Evolutionary conservation across 805 yeast genomes (phyloP), one percentile per base, ranked within the genome.

Genomic region (Metschnikowia bowlesiae): DNA sequence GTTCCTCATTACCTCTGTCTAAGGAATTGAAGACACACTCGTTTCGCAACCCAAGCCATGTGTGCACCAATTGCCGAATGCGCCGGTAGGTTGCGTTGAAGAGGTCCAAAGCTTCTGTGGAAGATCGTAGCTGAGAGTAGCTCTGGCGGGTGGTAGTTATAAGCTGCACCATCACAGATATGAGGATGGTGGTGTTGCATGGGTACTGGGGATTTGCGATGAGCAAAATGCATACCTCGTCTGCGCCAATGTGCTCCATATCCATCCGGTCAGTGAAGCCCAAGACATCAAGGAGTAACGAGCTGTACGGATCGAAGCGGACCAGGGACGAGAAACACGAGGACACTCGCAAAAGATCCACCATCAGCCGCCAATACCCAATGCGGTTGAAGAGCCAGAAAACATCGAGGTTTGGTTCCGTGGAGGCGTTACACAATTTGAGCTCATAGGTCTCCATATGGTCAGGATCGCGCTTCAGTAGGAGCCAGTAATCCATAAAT

Each of bases 301-400:
- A 42, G 13, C 61, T 64, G 49, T 62, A 68, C n/a, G 39, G 31
- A 2, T 41, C 36, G 11, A 44, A n/a, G n/a, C 9, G 26, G n/a
- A 16, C 16, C 39, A 42, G 44, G 6, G 61, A 41, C 31, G 51
- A 53, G 16, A 53, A 48, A n/a, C 29, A 26, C 26, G 50, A 38
- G 1, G 36, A 13, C 22, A 44, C 33, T 4, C 31, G 33, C 16
- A 49, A 37, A 9, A 48, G 47, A 8, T 46, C 49, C 4, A 61
- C 55, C 43, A 70, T 54, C 14, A 54, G 53, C 16, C 56, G 52
- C 75, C 74, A 71, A 47, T 65, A 70, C 1, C 67, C 69, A 6
- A 59, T 44, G 11, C 47, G 43, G 36, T 63, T 60, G 10, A 68
- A 56, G 14, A 46, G 44, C 71, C 73, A 68, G 50, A 70, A 70